Conservation (phyloP, 2,329 filamentous ascomycete species). For the Didymella glomerata region DNA sequence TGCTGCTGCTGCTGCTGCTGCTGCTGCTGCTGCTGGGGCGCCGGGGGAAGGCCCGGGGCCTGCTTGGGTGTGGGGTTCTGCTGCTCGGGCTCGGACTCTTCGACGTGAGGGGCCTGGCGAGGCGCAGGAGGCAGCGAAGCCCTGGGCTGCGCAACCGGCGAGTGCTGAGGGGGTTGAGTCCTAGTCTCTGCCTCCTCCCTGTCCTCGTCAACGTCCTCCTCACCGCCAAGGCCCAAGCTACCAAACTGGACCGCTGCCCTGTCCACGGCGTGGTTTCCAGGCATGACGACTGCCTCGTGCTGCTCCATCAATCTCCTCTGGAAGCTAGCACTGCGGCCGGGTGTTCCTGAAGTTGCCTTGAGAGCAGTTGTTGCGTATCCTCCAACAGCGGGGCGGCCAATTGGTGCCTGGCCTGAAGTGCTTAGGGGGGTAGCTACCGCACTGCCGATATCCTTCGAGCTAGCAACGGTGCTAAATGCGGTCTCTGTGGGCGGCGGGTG, state of each 20-base stretch:
- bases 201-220: constrained; percentile 82
- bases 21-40: constrained; percentile 62
- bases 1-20: constrained; percentile 41
- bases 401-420: constrained; percentile 60
- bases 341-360: constrained; percentile 71
- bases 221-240: constrained; percentile 87
- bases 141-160: constrained; percentile 83
- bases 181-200: constrained; percentile 95
- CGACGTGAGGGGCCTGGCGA: constrained; percentile 53
- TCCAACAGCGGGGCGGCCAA: constrained; percentile 69
- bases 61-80: constrained; percentile 63
- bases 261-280: constrained; percentile 93
- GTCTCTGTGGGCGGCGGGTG: constrained; percentile 80
- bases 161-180: constrained; percentile 90
- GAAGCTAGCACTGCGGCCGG: constrained; percentile 77
- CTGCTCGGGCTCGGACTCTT: constrained; percentile 53
- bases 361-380: constrained; percentile 82
- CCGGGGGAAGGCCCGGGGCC: constrained; percentile 69
- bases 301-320: constrained; percentile 90
- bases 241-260: constrained; percentile 94
- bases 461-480: constrained; percentile 86
- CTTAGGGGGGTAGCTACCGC: constrained; percentile 68
- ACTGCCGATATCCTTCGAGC: constrained; percentile 77
- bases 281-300: constrained; percentile 98
- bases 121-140: constrained; percentile 82